These are phyloP conservation scores for Colletotrichum sp. DNA, from an alignment of 2,329 filamentous ascomycete genomes.

Conservation along the genomic window DNA sequence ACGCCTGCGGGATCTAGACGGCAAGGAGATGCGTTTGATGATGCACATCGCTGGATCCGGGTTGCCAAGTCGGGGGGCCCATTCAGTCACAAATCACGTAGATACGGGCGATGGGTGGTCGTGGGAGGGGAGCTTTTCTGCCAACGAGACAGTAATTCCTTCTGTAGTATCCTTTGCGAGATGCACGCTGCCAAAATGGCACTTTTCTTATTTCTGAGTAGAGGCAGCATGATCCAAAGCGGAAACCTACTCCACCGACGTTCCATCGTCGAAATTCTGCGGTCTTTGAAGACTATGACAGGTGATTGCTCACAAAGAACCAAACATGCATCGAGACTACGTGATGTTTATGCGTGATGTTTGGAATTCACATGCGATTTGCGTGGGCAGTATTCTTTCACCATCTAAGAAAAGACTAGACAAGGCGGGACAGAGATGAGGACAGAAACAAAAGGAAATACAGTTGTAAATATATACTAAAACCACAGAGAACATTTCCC, in stretches of 20 bases:
- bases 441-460: not conserved
- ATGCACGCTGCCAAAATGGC: not conserved
- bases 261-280: not conserved
- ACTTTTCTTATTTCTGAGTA: not conserved
- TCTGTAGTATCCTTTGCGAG: not conserved
- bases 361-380: not conserved
- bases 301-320: not conserved
- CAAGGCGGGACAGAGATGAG: not conserved
- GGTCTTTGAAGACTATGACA: not conserved
- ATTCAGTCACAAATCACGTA: not conserved
- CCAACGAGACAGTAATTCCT: not conserved
- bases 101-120: not conserved
- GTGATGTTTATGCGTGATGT: not conserved
- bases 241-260: not conserved
- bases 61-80: not conserved
- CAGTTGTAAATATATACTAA: rapidly evolving
- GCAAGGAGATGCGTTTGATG: not conserved
- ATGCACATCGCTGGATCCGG: not conserved
- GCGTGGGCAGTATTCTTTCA: not conserved
- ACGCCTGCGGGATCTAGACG: not conserved
- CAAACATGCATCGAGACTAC: not conserved
- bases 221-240: not conserved
- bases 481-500: rapidly evolving
- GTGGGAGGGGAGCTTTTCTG: not conserved
- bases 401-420: not conserved